Evolutionary conservation across 495 filamentous ascomycete species (phyloP).

Genomic region (Aspergillus leporis): DNA sequence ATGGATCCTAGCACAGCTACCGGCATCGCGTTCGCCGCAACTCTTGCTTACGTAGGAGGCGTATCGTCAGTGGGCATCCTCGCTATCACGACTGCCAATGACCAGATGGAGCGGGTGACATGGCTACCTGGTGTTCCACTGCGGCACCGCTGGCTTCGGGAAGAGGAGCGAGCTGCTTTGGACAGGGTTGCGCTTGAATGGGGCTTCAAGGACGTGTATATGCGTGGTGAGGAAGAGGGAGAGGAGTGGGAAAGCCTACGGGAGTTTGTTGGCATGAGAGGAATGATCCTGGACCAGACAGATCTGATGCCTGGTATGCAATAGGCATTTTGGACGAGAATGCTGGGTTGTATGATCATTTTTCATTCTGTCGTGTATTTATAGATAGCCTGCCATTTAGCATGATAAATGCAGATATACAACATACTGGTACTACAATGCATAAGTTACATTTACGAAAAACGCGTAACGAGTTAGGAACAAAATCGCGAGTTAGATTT

Average conservation of each 20-base stretch:
- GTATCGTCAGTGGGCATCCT: slow-evolving; percentile 79
- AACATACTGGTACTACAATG: background rate
- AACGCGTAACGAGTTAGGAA: slow-evolving; percentile 12
- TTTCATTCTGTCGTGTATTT: background rate
- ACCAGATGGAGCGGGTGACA: slow-evolving; percentile 90
- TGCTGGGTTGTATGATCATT: background rate
- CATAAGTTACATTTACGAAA: background rate
- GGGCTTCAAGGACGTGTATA: slow-evolving; percentile 80
- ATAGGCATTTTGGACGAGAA: slow-evolving; percentile 29
- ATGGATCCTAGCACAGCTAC: slow-evolving; percentile 72
- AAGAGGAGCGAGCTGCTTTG: slow-evolving; percentile 88
- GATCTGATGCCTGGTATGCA: slow-evolving; percentile 93
- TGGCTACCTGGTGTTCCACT: slow-evolving; percentile 82
- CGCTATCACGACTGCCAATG: slow-evolving; percentile 80
- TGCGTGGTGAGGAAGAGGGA: slow-evolving; percentile 86
- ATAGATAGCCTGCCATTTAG: background rate
- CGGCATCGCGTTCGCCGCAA: slow-evolving; percentile 76
- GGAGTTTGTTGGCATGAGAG: slow-evolving; percentile 75
- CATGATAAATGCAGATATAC: background rate
- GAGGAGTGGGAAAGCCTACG: slow-evolving; percentile 82
- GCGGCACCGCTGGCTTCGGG: slow-evolving; percentile 82
- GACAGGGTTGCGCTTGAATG: slow-evolving; percentile 84
- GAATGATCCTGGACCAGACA: slow-evolving; percentile 85
- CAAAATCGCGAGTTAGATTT: slow-evolving; percentile 37
- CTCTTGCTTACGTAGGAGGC: slow-evolving; percentile 76